Conservation (phyloP, 257 asterid species). For the Nicotiana paniculata region DNA sequence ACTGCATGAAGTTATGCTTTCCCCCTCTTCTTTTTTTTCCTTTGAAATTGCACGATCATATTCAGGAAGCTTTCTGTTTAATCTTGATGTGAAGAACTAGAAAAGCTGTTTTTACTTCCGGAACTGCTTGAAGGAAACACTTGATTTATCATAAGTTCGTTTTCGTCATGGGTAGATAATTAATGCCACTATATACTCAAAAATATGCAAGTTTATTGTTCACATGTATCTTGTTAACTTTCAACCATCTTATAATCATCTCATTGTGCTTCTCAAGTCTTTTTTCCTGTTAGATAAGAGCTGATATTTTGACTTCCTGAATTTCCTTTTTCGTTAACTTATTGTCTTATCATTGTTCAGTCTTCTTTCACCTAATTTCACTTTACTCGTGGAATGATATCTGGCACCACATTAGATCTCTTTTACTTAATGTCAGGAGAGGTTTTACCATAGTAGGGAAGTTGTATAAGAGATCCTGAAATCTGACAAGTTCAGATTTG, state of each 20-base stretch:
- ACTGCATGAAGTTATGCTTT: not conserved
- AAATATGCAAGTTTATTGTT: not conserved
- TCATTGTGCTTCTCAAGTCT: not conserved
- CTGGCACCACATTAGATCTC: not conserved
- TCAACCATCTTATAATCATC: not conserved
- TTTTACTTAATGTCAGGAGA: not conserved
- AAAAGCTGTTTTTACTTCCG: not conserved
- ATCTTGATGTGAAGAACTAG: not conserved
- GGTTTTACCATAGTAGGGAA: not conserved
- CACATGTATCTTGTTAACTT: not conserved
- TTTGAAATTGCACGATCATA: not conserved
- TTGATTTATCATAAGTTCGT: not conserved
- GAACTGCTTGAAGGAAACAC: not conserved
- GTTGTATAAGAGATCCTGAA: not conserved
- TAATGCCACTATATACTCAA: not conserved
- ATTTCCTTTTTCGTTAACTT: not conserved
- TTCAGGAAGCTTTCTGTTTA: not conserved
- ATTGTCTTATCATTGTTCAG: not conserved
- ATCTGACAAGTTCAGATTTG: not conserved
- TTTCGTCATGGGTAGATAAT: not conserved
- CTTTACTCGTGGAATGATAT: not conserved
- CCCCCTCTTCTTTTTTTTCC: not conserved
- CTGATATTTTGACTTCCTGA: not conserved
- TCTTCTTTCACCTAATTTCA: not conserved
- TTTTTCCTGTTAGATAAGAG: not conserved